Percentiles rank a stretch among this genome's conserved stretches.
phyloP scores from a whole-genome alignment of 2,329 filamentous ascomycete species.

The Blastomyces parvus region DNA sequence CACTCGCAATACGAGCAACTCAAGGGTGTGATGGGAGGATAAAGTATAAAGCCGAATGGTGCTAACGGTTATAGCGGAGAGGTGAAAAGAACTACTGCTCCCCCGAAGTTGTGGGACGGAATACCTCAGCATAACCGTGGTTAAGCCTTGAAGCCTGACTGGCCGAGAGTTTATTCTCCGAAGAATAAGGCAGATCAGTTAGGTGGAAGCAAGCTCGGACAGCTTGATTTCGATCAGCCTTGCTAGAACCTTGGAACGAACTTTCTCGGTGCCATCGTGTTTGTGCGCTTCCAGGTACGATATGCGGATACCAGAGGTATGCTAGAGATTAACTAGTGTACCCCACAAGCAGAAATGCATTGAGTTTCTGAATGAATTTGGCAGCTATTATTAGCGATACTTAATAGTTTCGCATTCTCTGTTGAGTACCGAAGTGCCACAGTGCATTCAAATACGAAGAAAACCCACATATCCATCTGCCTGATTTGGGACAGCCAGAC shows the following conservation, averaged over 20 bases:
- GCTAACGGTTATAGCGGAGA: background rate
- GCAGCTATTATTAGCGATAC: background rate
- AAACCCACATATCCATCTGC: background rate
- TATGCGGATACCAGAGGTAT: background rate
- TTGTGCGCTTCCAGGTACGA: background rate
- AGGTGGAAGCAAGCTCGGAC: background rate
- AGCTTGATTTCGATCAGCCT: background rate
- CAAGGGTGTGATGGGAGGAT: background rate
- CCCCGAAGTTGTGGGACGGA: background rate
- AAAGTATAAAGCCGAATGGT: background rate
- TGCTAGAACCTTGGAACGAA: background rate
- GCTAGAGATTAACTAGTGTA: background rate
- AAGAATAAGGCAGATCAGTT: background rate
- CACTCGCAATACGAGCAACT: background rate
- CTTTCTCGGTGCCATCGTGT: background rate
- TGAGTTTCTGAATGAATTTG: background rate
- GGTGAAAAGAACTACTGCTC: background rate
- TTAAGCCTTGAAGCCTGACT: background rate
- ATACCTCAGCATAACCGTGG: background rate
- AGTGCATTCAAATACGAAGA: background rate
- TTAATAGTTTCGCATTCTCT: background rate
- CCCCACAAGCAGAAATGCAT: background rate
- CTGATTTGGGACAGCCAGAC: background rate
- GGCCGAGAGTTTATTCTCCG: background rate
- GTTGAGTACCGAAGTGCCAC: background rate